These are phyloP conservation scores for Fragosphaeria purpurea DNA, from an alignment of 2,329 filamentous ascomycete genomes.

Conservation along the genomic window DNA sequence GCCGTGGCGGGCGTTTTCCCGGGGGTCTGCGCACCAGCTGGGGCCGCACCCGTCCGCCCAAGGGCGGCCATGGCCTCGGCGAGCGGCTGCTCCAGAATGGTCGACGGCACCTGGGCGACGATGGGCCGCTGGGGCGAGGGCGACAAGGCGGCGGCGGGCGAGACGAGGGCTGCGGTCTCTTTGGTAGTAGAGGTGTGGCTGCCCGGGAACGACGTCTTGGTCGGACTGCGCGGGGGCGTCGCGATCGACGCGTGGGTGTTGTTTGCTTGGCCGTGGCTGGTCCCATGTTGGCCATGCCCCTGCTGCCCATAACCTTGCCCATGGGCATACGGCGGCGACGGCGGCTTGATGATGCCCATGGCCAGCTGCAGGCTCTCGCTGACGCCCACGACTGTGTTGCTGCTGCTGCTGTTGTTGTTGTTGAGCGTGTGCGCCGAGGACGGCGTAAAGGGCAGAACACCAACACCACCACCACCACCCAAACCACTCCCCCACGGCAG, in stretches of 20 bases:
- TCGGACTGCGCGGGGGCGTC: constrained; percentile 51
- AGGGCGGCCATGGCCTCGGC: constrained; percentile 30
- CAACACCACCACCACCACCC: too few species aligned
- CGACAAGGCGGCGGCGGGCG: constrained; percentile 18
- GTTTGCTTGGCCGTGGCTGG: constrained; percentile 10
- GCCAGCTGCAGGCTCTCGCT: constrained; percentile 33
- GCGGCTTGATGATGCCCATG: constrained; percentile 27
- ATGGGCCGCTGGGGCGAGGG: constrained; percentile 39
- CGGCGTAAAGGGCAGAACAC: constrained; percentile 5
- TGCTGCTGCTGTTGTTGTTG: background rate
- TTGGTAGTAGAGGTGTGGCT: background rate
- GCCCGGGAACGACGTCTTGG: constrained; percentile 29
- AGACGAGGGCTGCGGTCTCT: constrained; percentile 10
- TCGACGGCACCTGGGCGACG: constrained; percentile 44
- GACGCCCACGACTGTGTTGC: constrained; percentile 18
- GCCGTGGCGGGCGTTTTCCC: constrained; percentile 6
- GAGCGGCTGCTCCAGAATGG: constrained; percentile 41
- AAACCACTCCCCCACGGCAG: constrained; percentile 20
- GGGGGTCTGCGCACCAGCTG: background rate
- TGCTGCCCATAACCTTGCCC: constrained; percentile 9
- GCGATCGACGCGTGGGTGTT: constrained; percentile 28
- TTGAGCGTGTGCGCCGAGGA: constrained; percentile 5
- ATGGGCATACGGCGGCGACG: constrained; percentile 10
- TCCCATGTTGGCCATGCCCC: constrained; percentile 5
- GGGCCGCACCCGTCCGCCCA: constrained; percentile 10